Evolutionary conservation across 2,329 filamentous ascomycete genomes (phyloP).

Genomic region (Talaromyces verruculosus): DNA sequence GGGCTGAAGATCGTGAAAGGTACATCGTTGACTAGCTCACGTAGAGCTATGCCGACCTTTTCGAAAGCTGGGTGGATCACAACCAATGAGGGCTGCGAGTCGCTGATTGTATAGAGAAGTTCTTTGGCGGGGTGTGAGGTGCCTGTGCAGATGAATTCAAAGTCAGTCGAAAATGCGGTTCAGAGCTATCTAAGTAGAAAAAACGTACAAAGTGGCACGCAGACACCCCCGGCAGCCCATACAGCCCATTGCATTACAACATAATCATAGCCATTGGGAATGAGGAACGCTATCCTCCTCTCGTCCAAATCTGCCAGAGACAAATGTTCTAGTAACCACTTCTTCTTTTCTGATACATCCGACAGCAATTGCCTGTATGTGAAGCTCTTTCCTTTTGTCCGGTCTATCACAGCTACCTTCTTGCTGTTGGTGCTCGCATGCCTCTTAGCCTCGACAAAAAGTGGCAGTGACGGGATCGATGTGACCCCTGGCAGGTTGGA

Average conservation of each 20-base stretch:
- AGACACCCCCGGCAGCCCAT: conserved; percentile 47
- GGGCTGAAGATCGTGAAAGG: conserved; percentile 35
- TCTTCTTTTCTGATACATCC: conserved; percentile 39
- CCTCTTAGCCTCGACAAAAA: conserved; percentile 41
- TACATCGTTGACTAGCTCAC: conserved; percentile 31
- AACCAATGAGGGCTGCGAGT: conserved; percentile 45
- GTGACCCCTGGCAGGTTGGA: conserved; percentile 20
- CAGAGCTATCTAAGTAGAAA: neutral
- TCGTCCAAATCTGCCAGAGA: conserved; percentile 36
- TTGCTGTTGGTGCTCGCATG: conserved; percentile 34
- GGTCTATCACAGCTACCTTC: conserved; percentile 43
- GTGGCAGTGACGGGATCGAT: conserved; percentile 40
- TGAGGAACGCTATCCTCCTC: conserved; percentile 41
- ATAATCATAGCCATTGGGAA: conserved; percentile 45
- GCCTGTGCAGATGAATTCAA: conserved; percentile 28
- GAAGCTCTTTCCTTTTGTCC: conserved; percentile 40
- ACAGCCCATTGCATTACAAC: conserved; percentile 46
- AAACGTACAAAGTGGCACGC: conserved; percentile 44
- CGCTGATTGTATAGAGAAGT: conserved; percentile 43
- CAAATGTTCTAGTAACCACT: conserved; percentile 37
- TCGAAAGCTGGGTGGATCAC: conserved; percentile 43
- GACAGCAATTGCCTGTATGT: conserved; percentile 44
- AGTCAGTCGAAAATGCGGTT: neutral
- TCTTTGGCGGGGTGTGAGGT: conserved; percentile 45
- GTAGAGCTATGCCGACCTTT: conserved; percentile 34